phyloP scores from a whole-genome alignment of 1,284 basidiomycete species.

The Cryptococcus maquisensis region DNA sequence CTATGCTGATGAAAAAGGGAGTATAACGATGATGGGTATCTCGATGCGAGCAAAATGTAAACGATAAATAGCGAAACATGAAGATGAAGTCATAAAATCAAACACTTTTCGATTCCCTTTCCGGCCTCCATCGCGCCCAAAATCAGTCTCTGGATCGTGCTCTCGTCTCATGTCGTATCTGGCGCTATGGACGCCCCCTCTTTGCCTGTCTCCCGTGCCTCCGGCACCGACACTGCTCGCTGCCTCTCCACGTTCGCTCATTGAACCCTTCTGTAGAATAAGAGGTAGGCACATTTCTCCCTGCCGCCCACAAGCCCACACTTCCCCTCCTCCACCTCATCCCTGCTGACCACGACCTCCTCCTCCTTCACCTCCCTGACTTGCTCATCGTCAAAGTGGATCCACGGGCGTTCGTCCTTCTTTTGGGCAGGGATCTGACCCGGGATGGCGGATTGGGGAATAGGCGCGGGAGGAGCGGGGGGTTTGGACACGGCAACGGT shows the following conservation, averaged over 20 bases:
- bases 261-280: conserved; percentile 65
- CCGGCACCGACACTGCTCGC: no score
- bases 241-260: neutral
- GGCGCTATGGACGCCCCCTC: no score
- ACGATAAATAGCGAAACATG: no score
- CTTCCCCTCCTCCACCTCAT: conserved; percentile 54
- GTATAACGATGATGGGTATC: no score
- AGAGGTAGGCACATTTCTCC: conserved; percentile 67
- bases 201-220: no score
- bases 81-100: no score
- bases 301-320: conserved; percentile 50
- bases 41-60: no score
- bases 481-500: conserved; percentile 73
- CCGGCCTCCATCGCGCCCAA: no score
- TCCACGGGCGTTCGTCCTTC: conserved; percentile 65
- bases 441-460: neutral
- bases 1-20: no score
- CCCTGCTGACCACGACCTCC: conserved; percentile 64
- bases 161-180: no score
- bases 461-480: neutral
- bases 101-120: no score
- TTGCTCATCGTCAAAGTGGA: conserved; percentile 88
- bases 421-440: conserved; percentile 44
- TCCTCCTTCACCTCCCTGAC: conserved; percentile 67
- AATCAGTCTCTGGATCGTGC: no score